Evolutionary conservation across 2,329 filamentous ascomycete genomes (phyloP), one percentile per base, ranked within the genome.

Genomic region (Diaporthe capsici): DNA sequence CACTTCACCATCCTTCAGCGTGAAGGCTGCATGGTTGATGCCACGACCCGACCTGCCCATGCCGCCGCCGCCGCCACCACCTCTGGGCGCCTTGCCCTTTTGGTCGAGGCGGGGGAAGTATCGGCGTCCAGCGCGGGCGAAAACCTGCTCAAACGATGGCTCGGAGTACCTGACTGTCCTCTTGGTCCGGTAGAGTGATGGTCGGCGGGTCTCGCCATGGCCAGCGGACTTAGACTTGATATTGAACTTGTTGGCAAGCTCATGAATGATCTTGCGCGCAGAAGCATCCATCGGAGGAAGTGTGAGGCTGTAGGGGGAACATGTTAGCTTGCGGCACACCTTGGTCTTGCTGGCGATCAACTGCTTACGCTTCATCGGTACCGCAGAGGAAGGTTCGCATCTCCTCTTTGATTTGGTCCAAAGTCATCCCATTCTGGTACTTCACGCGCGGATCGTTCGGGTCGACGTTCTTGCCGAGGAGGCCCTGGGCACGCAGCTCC

Each of bases 161-260:
- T 92, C 89, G 8, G 90, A 87, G 79, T 92, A 95, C 2, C 85
- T 84, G 0, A 88, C 82, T 0, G 95, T 98, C 31, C 88, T 87
- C 3, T 87, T 86, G 0, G 94, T 96, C 80, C 96, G 95, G 78
- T 93, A 92, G 2, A 98, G 88, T 0, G 94, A 89, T 0, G 95
- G 94, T 78, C 94, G 95, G 39, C 97, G 92, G 68, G 91, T 89
- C 31, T 90, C 89, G 10, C 93, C 95, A 68, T 90, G 90, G 2
- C 96, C 96, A 28, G 91, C 90, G 0, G 96, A 98, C 81, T 96
- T 95, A 4, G 96, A 98, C 78, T 93, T 96, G 76, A 98, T 86
- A 22, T 92, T 92, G 82, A 98, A 91, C 51, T 89, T 89, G 80
- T 90, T 90, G 17, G 95, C 95, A 53, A 98, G 84, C 76, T 95